Evolutionary conservation across 2,329 filamentous ascomycete genomes (phyloP), one percentile per base, ranked within the genome.

Genomic region (Corinectria fuckeliana): DNA sequence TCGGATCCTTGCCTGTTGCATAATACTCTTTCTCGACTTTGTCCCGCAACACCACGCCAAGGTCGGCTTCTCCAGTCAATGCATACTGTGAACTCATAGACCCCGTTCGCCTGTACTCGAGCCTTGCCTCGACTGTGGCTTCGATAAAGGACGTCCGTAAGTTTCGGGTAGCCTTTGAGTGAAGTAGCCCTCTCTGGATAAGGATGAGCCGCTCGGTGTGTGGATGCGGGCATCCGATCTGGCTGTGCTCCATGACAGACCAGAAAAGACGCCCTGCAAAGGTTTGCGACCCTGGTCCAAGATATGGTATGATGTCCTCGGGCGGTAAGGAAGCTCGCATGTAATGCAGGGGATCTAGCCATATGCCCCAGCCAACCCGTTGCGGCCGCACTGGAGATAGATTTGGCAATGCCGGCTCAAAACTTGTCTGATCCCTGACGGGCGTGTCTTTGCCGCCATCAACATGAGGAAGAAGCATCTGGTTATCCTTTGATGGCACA

Each of bases 181-280:
- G 63, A 23, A 36, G 34, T 1, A 65, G 25, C 10, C 55, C 53
- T 9, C 36, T 36, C n/a, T 47, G 38, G 18, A 63, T 45, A 5
- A 59, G 21, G 3, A 36, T n/a, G 7, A 42, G n/a, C 3, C 39
- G 34, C 3, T 62, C 50, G 4, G 30, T 9, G 18, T 63, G 58
- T 16, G n/a, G 16, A 13, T 44, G 16, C 10, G 25, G 44, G 39
- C 55, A 60, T 5, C 48, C 41, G 8, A 32, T 52, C 20, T 56
- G 52, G 28, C 36, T 50, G 36, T 64, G 59, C 0, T 58, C 47
- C 61, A 66, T 59, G 10, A 66, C 21, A 0, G 58, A 64, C 63
- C 63, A 66, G 47, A 64, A 66, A 11, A 66, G 20, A 1, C 21
- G 36, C 14, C 63, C 63, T 1, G 58, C 61, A 28, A 64, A 60